These are phyloP conservation scores for Helianthus annuus DNA, from an alignment of 129 eudicot species.

Conservation along the genomic window DNA sequence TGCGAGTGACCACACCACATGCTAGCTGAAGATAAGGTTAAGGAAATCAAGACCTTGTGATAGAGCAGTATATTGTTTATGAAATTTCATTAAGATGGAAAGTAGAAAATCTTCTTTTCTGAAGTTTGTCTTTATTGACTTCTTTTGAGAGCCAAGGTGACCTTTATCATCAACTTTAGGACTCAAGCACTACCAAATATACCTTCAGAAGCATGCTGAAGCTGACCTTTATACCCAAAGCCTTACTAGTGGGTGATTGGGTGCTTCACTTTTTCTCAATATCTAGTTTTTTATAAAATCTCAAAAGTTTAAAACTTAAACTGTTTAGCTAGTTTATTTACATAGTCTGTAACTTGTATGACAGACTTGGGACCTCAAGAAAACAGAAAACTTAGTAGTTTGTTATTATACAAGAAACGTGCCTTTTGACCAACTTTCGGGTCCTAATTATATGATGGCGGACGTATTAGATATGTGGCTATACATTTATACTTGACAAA, in stretches of 20 bases:
- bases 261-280: slow-evolving; percentile 17
- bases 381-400: slow-evolving; percentile 5
- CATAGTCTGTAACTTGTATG: background rate
- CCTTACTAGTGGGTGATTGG: slow-evolving; percentile 26
- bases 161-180: slow-evolving; percentile 46
- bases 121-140: slow-evolving; percentile 39
- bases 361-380: slow-evolving; percentile 7
- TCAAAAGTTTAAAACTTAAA: background rate
- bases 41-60: slow-evolving; percentile 26
- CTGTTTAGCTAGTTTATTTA: background rate
- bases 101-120: slow-evolving; percentile 36
- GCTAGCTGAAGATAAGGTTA: slow-evolving; percentile 11
- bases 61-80: slow-evolving; percentile 17
- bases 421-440: too few species aligned
- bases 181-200: slow-evolving; percentile 39
- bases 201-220: slow-evolving; percentile 39
- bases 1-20: slow-evolving; percentile 25
- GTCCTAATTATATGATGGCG: too few species aligned
- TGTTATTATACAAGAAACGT: too few species aligned
- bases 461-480: background rate
- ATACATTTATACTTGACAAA: slow-evolving; percentile 43
- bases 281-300: background rate
- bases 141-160: slow-evolving; percentile 33
- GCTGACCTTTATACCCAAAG: slow-evolving; percentile 35
- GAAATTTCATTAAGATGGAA: slow-evolving; percentile 31